Base-by-base conservation (phyloP, 2,329 filamentous ascomycete genomes). In the Fusarium domesticum region DNA sequence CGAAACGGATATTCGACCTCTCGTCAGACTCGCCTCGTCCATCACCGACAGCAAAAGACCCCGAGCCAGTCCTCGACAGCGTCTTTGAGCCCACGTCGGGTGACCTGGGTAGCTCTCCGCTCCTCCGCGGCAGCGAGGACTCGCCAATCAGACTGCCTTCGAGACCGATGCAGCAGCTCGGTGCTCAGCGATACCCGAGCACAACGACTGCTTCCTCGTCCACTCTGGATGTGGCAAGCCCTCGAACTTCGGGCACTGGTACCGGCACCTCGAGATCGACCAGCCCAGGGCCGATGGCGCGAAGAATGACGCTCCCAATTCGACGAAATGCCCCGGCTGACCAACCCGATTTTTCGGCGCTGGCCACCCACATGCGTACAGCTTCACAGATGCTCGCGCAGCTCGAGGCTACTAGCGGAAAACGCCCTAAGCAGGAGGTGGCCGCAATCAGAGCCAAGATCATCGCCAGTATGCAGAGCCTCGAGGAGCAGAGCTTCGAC, bases 371-470 rank as follows among this genome's bases (percentile, higher is more conserved):
- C 64, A 93, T 93, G 87, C 81, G 88, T 16, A 90, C 87, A 4
- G 88, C 88, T 4, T 89, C 88, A 12, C 87, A 91, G 64, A 93
- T 93, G 88, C 73, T 93, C 34, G 86, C 88, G 12, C 88, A 93
- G 59, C 75, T 93, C 8, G 87, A 93, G 47, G 80, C 85, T 2
- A 92, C 86, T 17, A 85, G 85, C 52, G 85, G 87, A 19, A 93
- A 92, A 67, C 76, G 88, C 25, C 88, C 88, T 1, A 86, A 80
- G 61, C 81, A 83, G 20, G 88, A 93, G 66, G 88, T 93, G 5
- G 88, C 87, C 15, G 85, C 87, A 6, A 93, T 93, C 64, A 79
- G 89, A 56, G 83, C 87, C 32, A 90, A 89, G 68, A 93, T 93
- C 52, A 93, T 93, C 58, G 88, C 88, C 3, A 92, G 87, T 64